Conservation (phyloP, 2,329 filamentous ascomycete genomes). For the Penicillium capsulatum region DNA sequence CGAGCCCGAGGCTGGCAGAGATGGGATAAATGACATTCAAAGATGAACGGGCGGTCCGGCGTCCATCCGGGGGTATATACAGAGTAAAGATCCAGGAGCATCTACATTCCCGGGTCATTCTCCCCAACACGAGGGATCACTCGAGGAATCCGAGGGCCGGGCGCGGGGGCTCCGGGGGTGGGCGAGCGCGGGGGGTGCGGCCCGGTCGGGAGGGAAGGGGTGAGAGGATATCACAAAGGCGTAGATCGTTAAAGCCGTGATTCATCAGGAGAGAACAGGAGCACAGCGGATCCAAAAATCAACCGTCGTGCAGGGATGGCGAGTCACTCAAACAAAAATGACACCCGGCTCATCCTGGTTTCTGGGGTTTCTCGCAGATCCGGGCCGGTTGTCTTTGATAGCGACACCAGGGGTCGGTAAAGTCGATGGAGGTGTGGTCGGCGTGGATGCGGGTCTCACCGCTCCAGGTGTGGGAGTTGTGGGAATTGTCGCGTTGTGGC, state of each 20-base stretch:
- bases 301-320: no score
- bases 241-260: constrained; percentile 19
- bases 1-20: no score
- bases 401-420: constrained; percentile 16
- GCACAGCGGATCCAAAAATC: no score
- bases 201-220: background rate
- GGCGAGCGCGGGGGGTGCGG: background rate
- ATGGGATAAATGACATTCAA: no score
- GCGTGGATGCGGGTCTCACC: constrained; percentile 27
- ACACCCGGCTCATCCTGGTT: constrained; percentile 13
- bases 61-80: no score
- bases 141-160: constrained; percentile 5
- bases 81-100: background rate
- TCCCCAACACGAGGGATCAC: background rate
- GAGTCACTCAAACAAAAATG: background rate
- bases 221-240: constrained; percentile 7
- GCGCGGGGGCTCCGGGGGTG: constrained; percentile 1
- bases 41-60: no score
- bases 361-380: constrained; percentile 7
- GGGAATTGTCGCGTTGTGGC: constrained; percentile 21
- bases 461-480: constrained; percentile 29
- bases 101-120: background rate
- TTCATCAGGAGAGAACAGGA: constrained; percentile 13
- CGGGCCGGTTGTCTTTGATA: constrained; percentile 10
- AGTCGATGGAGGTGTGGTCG: constrained; percentile 22